Base-by-base conservation (phyloP, 2,329 filamentous ascomycete genomes). In the Paracamarosporium sp. region DNA sequence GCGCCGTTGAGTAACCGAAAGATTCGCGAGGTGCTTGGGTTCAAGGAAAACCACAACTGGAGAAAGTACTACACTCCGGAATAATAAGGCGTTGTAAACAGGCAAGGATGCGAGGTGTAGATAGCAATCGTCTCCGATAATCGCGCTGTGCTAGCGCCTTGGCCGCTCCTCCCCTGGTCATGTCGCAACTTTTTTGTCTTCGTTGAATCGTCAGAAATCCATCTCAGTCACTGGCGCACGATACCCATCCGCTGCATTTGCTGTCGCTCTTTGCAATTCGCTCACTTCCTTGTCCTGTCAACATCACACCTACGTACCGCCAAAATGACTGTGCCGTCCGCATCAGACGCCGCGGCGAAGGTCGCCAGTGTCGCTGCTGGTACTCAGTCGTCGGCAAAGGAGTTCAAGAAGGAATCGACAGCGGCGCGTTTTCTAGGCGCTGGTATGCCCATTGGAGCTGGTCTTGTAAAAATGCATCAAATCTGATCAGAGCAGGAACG, bases 381-480 rank as follows among this genome's bases (percentile, higher is more conserved):
- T 51, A 72, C 71, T 48, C 64, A 64, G 30, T 74, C 75, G 45
- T 74, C 85, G 53, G 82, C 85, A 41, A 88, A 84, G 72, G 84
- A 86, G 72, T 83, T 83, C 71, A 89, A 96, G 85, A 92, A 86
- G 81, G 95, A 99, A 84, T 97, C 93, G 57, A 93, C 91, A 71
- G 77, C 90, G 75, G 95, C 95, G 70, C 87, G 95, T 80, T 81
- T 99, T 66, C 82, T 97, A 65, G 95, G 95, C 71, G 97, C 95
- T 73, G 95, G 95, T 97, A 82, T n/a, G n/a, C 30, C 4, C 13
- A 13, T 2, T 2, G 24, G 8, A 11, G 27, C 11, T 13, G 9
- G 28, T 27, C 12, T 11, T 30, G 20, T 6, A 4, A 15, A 7
- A 22, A 27, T 31, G 30, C 7, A 13, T 15, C n/a, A n/a, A 40